These are phyloP conservation scores for Priceomyces fermenticarens DNA, from an alignment of 805 yeast species.

Conservation along the genomic window DNA sequence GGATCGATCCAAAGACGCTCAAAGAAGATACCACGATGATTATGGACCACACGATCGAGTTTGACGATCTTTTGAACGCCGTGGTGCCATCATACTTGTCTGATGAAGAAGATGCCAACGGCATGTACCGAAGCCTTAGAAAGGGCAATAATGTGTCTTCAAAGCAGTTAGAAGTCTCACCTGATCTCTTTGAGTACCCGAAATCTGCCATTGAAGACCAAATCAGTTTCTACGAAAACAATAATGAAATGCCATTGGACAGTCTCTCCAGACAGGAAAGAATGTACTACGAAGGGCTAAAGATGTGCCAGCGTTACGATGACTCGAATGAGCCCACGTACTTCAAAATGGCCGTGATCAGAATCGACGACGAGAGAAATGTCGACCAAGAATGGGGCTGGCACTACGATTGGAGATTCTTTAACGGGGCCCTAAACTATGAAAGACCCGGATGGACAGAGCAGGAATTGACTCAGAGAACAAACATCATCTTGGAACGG, in stretches of 20 bases:
- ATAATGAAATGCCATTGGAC: conserved; percentile 9
- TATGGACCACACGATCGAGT: conserved; percentile 27
- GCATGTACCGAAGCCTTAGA: conserved; percentile 15
- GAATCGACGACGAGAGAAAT: conserved; percentile 27
- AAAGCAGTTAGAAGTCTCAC: conserved; percentile 12
- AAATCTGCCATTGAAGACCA: conserved; percentile 12
- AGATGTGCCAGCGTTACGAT: conserved; percentile 12
- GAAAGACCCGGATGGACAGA: conserved; percentile 29
- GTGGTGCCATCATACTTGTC: conserved; percentile 15
- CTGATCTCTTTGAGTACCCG: conserved; percentile 20
- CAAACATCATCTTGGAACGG: conserved; percentile 20
- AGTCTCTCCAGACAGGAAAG: conserved; percentile 15
- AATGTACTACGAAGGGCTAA: conserved; percentile 20
- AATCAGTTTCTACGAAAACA: conserved; percentile 12
- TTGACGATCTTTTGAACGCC: conserved; percentile 14
- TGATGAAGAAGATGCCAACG: conserved; percentile 14
- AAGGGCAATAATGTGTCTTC: conserved; percentile 10
- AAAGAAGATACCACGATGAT: conserved; percentile 7
- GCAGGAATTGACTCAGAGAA: conserved; percentile 17
- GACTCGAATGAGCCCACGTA: conserved; percentile 30
- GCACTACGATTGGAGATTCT: conserved; percentile 62
- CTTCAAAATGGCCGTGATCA: conserved; percentile 32
- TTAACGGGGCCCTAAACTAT: conserved; percentile 52
- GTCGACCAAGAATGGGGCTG: conserved; percentile 41
- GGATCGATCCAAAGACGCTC: conserved; percentile 10